Conservation (phyloP, 1,139 yeast genomes). For the Komagataea norvegica region DNA sequence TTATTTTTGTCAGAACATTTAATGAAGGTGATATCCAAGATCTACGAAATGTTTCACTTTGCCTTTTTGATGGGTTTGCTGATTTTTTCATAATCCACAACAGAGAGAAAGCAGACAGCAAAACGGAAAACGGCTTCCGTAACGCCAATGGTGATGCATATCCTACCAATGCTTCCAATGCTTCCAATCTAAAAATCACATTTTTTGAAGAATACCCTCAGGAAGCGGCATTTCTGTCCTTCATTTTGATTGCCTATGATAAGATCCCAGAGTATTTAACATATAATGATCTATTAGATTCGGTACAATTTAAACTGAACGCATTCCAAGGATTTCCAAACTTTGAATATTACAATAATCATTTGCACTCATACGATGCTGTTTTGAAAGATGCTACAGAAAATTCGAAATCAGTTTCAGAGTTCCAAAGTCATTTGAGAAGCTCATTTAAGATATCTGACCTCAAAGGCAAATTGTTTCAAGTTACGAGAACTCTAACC, state of each 20-base stretch:
- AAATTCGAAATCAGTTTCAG: neutral
- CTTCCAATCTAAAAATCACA: neutral
- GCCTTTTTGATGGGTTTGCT: slow-evolving; percentile 4
- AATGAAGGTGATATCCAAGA: slow-evolving; percentile 5
- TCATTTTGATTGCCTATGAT: slow-evolving; percentile 6
- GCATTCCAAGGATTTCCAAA: neutral
- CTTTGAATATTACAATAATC: slow-evolving; percentile 4
- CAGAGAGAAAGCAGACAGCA: neutral
- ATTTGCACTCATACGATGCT: slow-evolving; percentile 1
- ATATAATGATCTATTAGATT: slow-evolving; percentile 3
- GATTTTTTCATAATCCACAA: slow-evolving; percentile 2
- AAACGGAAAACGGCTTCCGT: too few relatives aligned
- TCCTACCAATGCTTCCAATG: neutral
- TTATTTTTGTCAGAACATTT: slow-evolving; percentile 9
- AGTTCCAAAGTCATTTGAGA: slow-evolving; percentile 1
- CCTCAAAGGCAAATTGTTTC: slow-evolving; percentile 6
- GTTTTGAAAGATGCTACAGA: neutral
- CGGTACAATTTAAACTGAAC: slow-evolving; percentile 1
- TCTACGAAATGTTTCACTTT: neutral
- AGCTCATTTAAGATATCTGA: slow-evolving; percentile 1
- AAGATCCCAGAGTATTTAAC: neutral
- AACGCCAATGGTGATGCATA: neutral
- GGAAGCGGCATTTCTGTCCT: slow-evolving; percentile 10
- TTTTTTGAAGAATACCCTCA: slow-evolving; percentile 9
- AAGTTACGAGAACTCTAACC: slow-evolving; percentile 4